A percentile compares a stretch with the other conserved stretches of the same genome.
phyloP scores from a whole-genome alignment of 176 grass and related monocot species.

The Lolium multiflorum region DNA sequence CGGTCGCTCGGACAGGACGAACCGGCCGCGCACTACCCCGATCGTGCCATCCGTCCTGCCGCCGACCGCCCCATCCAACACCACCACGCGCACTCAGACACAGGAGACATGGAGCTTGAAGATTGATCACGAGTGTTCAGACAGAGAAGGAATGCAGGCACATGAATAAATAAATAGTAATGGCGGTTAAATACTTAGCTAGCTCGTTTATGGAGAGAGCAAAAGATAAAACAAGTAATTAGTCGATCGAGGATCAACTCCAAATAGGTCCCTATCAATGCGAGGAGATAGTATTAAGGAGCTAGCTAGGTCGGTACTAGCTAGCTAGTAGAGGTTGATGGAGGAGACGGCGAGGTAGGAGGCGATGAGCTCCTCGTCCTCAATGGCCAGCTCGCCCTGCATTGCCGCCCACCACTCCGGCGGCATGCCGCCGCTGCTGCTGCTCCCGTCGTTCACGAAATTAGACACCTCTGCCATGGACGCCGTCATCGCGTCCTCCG shows the following conservation, averaged over 20 bases:
- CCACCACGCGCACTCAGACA: neutral
- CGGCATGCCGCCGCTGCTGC: neutral
- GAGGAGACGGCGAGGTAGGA: slow-evolving; percentile 54
- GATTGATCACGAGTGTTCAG: neutral
- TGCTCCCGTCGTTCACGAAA: slow-evolving; percentile 12
- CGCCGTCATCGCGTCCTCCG: slow-evolving; percentile 27
- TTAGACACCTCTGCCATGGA: neutral
- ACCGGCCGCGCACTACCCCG: no score
- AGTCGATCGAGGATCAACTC: neutral
- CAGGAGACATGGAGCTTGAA: neutral
- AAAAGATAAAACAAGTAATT: no score
- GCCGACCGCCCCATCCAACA: neutral
- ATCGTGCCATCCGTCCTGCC: neutral
- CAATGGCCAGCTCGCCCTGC: slow-evolving; percentile 48
- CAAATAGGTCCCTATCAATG: neutral
- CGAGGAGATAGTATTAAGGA: neutral
- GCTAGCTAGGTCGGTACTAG: neutral
- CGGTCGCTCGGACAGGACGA: no score
- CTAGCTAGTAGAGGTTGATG: slow-evolving; percentile 41
- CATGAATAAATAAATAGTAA: neutral
- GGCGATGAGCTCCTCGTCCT: slow-evolving; percentile 50
- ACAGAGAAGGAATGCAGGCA: neutral
- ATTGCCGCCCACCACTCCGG: slow-evolving; percentile 67
- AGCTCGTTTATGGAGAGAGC: neutral
- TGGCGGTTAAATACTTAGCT: neutral